Base-by-base conservation (phyloP, 2,329 filamentous ascomycete genomes). In the Raffaelea arxii region DNA sequence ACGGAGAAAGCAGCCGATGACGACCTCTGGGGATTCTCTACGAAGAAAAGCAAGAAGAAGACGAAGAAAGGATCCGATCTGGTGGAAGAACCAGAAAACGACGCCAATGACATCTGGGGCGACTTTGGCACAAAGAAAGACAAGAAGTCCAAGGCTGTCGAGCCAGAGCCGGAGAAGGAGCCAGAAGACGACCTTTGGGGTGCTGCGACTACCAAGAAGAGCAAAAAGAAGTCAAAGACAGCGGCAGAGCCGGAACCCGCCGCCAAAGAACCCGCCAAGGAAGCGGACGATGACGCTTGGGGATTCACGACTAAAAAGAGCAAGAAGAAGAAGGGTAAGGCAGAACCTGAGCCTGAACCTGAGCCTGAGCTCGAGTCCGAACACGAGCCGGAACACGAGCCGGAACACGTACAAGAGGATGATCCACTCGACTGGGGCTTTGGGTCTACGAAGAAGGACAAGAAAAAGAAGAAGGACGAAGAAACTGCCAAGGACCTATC, bases 1-100 rank as follows among this genome's bases (percentile, higher is more conserved):
- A 58, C 46, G 21, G 45, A 49, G 12, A 38, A 43, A 19, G 50
- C 53, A 19, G 56, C 61, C 5, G 52, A 50, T 1, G 48, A 62
- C 11, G 59, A 65, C 46, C 54, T 56, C 16, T 63, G 57, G 58
- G 56, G 59, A 54, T 51, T 12, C 59, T 65, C 49, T 39, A 51
- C 47, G 25, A 49, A 50, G 23, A 46, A 48, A 14, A 55, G 53
- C 46, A 61, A 60, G 43, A 61, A 62, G 37, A 58, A 36, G 41
- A 43, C 35, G 12, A 43, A 36, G 41, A 18, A 35, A 36, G 18
- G 14, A 35, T 51, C 44, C 12, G 36, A 48, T 4, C 44, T 42
- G 3, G 22, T 23, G 36, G 49, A 46, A n/a, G 36, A 49, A n/a
- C 39, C 42, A 6, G 48, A 44, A 19, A 45, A 48, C 24, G 42